phyloP scores from a whole-genome alignment of 2,329 filamentous ascomycete genomes.

The Diaporthe batatas region DNA sequence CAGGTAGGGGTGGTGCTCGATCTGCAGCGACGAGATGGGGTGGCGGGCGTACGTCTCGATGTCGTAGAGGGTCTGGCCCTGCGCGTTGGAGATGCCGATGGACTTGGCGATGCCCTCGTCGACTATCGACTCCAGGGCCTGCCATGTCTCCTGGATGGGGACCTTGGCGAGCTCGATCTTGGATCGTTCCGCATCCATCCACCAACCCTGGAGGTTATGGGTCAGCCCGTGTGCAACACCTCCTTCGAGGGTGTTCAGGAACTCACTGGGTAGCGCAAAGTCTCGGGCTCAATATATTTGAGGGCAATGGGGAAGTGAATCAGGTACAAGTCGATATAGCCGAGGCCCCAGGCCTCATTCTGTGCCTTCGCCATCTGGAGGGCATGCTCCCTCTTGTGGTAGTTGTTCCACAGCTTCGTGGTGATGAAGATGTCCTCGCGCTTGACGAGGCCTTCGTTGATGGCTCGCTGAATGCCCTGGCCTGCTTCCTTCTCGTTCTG shows the following conservation, averaged over 20 bases:
- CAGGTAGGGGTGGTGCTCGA: constrained; percentile 12
- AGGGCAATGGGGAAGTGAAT: background rate
- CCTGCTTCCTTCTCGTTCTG: constrained; percentile 10
- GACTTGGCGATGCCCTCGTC: constrained; percentile 13
- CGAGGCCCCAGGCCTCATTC: constrained; percentile 1
- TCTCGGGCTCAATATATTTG: background rate
- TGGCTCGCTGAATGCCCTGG: background rate
- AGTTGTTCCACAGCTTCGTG: constrained; percentile 15
- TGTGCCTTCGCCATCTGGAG: constrained; percentile 12
- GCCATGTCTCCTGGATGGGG: constrained; percentile 4
- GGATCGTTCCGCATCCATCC: background rate
- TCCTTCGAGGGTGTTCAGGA: background rate
- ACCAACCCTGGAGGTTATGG: background rate
- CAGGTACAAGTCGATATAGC: constrained; percentile 5
- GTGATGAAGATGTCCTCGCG: constrained; percentile 14
- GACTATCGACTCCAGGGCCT: constrained; percentile 7
- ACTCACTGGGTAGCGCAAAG: background rate
- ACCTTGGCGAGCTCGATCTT: constrained; percentile 3
- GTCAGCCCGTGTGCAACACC: background rate
- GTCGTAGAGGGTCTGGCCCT: constrained; percentile 6
- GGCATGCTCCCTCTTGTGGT: background rate
- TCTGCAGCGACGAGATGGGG: constrained; percentile 13
- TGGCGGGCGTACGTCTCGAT: constrained; percentile 16
- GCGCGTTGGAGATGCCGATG: constrained; percentile 15
- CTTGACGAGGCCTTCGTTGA: constrained; percentile 8